Percentiles rank a stretch among this genome's conserved stretches.
These are phyloP conservation scores for Trypanosoma mega DNA, from an alignment of 208 protist species.

Conservation along the genomic window DNA sequence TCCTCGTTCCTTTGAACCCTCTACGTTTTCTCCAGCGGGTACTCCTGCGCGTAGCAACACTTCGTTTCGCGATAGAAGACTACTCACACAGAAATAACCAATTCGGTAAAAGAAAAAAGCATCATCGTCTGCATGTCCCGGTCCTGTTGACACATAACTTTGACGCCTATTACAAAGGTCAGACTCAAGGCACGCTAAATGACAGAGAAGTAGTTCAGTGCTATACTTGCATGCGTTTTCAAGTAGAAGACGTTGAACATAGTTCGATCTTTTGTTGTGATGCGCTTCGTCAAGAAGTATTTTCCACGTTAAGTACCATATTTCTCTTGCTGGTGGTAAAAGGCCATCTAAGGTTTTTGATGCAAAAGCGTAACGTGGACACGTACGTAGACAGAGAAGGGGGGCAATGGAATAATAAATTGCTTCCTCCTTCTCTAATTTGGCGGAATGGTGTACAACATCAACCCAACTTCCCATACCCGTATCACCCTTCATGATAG, in stretches of 20 bases:
- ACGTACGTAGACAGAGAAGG: slow-evolving; percentile 57
- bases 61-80: slow-evolving; percentile 14
- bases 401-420: slow-evolving; percentile 44
- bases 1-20: not conserved
- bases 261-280: not conserved
- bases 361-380: slow-evolving; percentile 15
- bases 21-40: too few relatives aligned
- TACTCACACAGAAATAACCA: slow-evolving; percentile 25
- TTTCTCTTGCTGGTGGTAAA: not conserved
- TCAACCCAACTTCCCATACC: too few relatives aligned
- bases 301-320: slow-evolving; percentile 23
- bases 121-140: not conserved
- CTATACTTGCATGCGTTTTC: slow-evolving; percentile 30
- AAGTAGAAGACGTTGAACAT: slow-evolving; percentile 22
- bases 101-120: slow-evolving; percentile 15
- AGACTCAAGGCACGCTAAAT: slow-evolving; percentile 8
- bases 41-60: not conserved
- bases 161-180: too few relatives aligned
- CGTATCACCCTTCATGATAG: slow-evolving; percentile 21
- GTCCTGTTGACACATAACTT: too few relatives aligned
- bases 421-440: not conserved
- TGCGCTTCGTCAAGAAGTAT: slow-evolving; percentile 16
- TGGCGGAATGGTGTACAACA: too few relatives aligned
- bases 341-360: not conserved
- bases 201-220: slow-evolving; percentile 7